A percentile compares a stretch with the other conserved stretches of the same genome.
These are phyloP conservation scores for Niebla homalea DNA, from an alignment of 495 filamentous ascomycete species.

Conservation along the genomic window DNA sequence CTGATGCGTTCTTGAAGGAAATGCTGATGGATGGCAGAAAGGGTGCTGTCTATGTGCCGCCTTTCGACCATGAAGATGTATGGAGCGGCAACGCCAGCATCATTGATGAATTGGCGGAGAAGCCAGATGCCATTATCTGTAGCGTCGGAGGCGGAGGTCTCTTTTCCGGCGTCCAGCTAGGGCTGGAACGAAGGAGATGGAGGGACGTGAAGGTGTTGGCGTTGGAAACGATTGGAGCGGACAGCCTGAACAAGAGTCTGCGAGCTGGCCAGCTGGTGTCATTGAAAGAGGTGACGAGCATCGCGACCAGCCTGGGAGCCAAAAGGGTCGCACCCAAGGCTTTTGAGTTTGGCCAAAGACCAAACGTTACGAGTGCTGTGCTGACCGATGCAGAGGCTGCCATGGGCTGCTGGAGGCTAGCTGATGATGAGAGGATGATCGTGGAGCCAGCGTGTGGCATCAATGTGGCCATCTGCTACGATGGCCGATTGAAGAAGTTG, in stretches of 20 bases:
- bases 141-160: constrained; percentile 84
- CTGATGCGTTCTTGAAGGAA: constrained; percentile 57
- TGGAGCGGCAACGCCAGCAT: constrained; percentile 70
- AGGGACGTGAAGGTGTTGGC: constrained; percentile 49
- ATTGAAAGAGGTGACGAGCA: constrained; percentile 62
- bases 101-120: constrained; percentile 55
- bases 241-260: constrained; percentile 51
- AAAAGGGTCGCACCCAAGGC: constrained; percentile 56
- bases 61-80: constrained; percentile 76
- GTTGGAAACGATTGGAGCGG: constrained; percentile 72
- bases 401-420: constrained; percentile 57
- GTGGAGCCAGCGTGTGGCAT: constrained; percentile 81
- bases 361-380: constrained; percentile 49
- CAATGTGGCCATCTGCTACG: constrained; percentile 50
- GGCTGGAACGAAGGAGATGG: constrained; percentile 37
- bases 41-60: constrained; percentile 70
- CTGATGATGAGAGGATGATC: constrained; percentile 67
- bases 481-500: constrained; percentile 46
- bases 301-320: constrained; percentile 70
- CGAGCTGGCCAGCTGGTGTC: constrained; percentile 47
- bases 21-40: constrained; percentile 32
- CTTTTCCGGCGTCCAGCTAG: constrained; percentile 64
- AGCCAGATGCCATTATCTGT: constrained; percentile 66
- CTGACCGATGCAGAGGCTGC: constrained; percentile 72
- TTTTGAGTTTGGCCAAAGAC: constrained; percentile 46